Conservation (phyloP, 306 rosid species). For the Boehmeria nivea region DNA sequence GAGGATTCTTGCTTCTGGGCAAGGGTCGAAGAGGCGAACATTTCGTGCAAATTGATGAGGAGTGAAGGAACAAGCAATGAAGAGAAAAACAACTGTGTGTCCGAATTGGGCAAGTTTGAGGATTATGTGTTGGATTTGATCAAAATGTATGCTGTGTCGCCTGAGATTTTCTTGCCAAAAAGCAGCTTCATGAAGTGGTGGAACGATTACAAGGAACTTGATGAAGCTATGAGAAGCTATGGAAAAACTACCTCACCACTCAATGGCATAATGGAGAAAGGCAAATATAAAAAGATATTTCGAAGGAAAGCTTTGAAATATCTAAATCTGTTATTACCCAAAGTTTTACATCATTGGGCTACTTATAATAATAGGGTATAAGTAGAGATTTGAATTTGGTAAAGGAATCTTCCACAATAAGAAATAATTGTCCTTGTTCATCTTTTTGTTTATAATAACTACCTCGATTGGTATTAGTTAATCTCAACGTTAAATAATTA, state of each 20-base stretch:
- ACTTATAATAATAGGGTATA: too few species aligned
- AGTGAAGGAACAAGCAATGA: not conserved
- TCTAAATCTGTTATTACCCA: too few species aligned
- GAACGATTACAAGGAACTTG: slow-evolving; percentile 23
- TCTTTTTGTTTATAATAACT: too few species aligned
- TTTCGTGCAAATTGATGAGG: slow-evolving; percentile 20
- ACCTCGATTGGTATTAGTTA: too few species aligned
- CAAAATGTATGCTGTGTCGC: slow-evolving; percentile 35
- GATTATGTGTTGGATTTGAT: slow-evolving; percentile 31
- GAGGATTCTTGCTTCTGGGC: slow-evolving; percentile 81
- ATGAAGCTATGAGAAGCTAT: slow-evolving; percentile 10
- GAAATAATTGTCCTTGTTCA: too few species aligned
- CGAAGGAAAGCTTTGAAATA: slow-evolving; percentile 16
- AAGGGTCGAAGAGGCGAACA: slow-evolving; percentile 54
- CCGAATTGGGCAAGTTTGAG: slow-evolving; percentile 39
- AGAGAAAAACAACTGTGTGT: slow-evolving; percentile 10
- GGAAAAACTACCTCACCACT: slow-evolving; percentile 15
- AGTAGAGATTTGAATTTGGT: too few species aligned
- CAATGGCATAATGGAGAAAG: slow-evolving; percentile 26
- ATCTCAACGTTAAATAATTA: too few species aligned
- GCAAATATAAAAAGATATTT: slow-evolving; percentile 20
- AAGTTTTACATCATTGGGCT: too few species aligned
- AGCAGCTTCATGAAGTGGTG: slow-evolving; percentile 78
- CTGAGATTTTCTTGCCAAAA: slow-evolving; percentile 48
- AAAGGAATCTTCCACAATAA: too few species aligned